These are phyloP conservation scores for Aspergillus arachidicola DNA, from an alignment of 2,329 filamentous ascomycete genomes.

Conservation along the genomic window DNA sequence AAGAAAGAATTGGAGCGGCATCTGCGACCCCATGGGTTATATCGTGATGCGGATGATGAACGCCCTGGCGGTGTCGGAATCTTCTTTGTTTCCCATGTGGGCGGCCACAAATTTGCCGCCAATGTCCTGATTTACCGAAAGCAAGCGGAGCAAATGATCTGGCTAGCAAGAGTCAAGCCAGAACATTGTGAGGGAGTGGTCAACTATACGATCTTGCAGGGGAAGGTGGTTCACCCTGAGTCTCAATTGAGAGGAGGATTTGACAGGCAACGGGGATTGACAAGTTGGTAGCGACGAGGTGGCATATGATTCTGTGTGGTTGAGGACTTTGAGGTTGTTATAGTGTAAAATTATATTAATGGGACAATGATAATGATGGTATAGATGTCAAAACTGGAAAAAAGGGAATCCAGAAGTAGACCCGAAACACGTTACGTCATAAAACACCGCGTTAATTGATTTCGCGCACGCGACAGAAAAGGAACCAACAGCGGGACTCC, in stretches of 20 bases:
- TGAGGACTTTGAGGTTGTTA: not conserved
- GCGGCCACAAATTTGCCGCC: constrained; percentile 90
- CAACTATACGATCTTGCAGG: constrained; percentile 79
- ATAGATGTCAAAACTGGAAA: too few relatives aligned
- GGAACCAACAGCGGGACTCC: constrained; percentile 6
- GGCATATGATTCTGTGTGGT: too few relatives aligned
- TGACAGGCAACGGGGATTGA: constrained; percentile 70
- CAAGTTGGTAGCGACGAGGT: constrained; percentile 56
- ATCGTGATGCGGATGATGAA: constrained; percentile 79
- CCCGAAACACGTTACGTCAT: constrained; percentile 28
- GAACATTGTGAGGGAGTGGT: constrained; percentile 89
- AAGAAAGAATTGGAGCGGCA: constrained; percentile 81
- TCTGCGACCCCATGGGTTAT: constrained; percentile 75
- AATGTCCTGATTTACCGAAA: constrained; percentile 85
- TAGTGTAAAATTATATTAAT: not conserved
- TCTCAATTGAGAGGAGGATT: constrained; percentile 83
- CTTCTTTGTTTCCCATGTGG: constrained; percentile 90
- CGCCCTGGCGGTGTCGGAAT: constrained; percentile 83
- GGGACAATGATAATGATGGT: not conserved
- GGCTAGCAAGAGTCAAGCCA: constrained; percentile 82
- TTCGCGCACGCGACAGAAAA: constrained; percentile 27
- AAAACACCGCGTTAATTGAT: constrained; percentile 30
- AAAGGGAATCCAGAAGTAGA: too few relatives aligned
- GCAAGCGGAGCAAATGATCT: constrained; percentile 60
- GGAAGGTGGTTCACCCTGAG: constrained; percentile 86